Conservation (phyloP, 2,329 filamentous ascomycete species). For the Hypoxylon sp. region DNA sequence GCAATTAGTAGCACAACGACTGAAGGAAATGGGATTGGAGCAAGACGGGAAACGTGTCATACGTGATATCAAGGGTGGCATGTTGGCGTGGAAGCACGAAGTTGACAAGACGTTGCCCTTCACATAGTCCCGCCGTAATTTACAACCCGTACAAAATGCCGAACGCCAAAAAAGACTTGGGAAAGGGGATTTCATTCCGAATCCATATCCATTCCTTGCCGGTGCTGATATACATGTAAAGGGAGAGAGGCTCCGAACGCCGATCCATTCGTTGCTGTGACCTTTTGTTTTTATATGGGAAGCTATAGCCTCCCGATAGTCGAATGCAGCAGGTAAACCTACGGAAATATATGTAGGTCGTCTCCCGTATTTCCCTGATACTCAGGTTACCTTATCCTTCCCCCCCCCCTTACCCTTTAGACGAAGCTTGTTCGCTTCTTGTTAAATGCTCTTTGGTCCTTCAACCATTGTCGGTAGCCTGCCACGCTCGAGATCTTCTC, state of each 20-base stretch:
- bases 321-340: conserved; percentile 20
- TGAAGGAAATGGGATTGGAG: conserved; percentile 68
- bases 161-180: conserved; percentile 9
- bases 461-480: conserved; percentile 93
- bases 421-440: conserved; percentile 79
- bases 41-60: conserved; percentile 64
- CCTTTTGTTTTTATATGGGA: conserved; percentile 21
- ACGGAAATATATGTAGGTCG: conserved; percentile 1
- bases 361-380: not conserved
- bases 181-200: conserved; percentile 42
- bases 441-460: conserved; percentile 97
- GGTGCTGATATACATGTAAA: conserved; percentile 40
- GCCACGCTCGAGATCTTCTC: conserved; percentile 96
- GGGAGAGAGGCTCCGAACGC: conserved; percentile 44
- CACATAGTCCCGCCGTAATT: conserved; percentile 47
- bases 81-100: conserved; percentile 74
- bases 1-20: conserved; percentile 70
- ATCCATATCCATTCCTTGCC: conserved; percentile 35
- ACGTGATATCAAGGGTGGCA: conserved; percentile 75
- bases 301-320: conserved; percentile 13
- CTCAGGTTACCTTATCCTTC: not conserved
- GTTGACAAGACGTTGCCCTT: conserved; percentile 69
- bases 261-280: conserved; percentile 28
- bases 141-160: conserved; percentile 10
- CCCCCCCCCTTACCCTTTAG: conserved; percentile 46